Evolutionary conservation across 441 rosid species (phyloP), one percentile per base, ranked within the genome.

Genomic region (Melastoma candidum): DNA sequence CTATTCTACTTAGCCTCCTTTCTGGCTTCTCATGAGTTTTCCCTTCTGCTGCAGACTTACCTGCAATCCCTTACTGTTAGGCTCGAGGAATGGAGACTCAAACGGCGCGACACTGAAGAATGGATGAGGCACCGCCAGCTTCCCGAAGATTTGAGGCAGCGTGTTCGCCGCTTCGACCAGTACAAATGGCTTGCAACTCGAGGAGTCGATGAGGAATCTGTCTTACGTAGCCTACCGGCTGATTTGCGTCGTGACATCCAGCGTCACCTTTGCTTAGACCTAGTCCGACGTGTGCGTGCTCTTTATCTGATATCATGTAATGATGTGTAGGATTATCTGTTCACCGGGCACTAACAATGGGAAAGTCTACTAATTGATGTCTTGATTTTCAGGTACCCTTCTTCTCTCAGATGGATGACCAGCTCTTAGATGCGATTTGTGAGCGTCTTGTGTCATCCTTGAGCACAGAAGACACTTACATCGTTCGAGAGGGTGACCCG

Each of bases 61-160:
- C 74, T 92, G 69, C 96, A 92, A 73, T 87, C 96, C 48, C 74
- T 87, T 55, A 85, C 94, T 1, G 82, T 87, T 58, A 79, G 98
- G 71, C 89, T 83, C 4, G 95, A 92, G 77, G 96, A 92, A 66
- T 87, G 96, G 96, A 87, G 97, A 63, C 69, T 87, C 24, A 87
- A 83, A 74, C 82, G 82, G 69, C 79, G 97, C 70, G 97, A 92
- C 68, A 85, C 95, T 0, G 96, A 92, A 65, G 94, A 92, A 68
- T 92, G 98, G 98, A 92, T 87, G 95, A 77, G 75, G 69, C 98
- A 92, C 71, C 96, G 96, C 44, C 90, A 85, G 67, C 95, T 87
- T 53, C 98, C 96, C 25, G 90, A 80, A 64, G 94, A 82, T 58
- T 64, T 92, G 67, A 83, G 58, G 69, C 70, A 61, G 32, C 78